Evolutionary conservation across 2,329 filamentous ascomycete genomes (phyloP).

Genomic region (Aspergillus flavus): DNA sequence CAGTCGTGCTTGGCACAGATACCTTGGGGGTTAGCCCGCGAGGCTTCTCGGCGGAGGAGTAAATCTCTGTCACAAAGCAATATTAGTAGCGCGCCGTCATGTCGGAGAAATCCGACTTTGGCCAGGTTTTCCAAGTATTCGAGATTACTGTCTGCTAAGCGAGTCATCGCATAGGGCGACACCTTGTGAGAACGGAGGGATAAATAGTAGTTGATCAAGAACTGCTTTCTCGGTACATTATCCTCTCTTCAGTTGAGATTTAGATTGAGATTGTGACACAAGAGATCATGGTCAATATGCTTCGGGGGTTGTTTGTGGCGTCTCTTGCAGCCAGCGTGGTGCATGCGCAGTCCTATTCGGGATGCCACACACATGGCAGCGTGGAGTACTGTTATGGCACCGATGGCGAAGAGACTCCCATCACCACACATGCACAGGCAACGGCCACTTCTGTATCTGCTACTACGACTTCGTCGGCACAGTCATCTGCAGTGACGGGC

Average conservation of each 20-base stretch:
- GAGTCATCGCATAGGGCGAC: neutral
- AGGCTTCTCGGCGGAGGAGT: neutral
- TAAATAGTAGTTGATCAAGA: conserved; percentile 1
- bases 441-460: conserved; percentile 25
- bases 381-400: conserved; percentile 35
- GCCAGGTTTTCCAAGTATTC: neutral
- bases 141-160: neutral
- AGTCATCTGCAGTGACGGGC: conserved; percentile 53
- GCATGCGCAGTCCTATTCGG: conserved; percentile 21
- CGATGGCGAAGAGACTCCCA: conserved; percentile 31
- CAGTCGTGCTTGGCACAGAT: conserved; percentile 8
- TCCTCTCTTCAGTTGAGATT: neutral
- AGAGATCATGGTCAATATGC: neutral
- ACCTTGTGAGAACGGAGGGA: conserved; percentile 7
- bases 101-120: conserved; percentile 8
- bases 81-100: conserved; percentile 1
- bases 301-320: conserved; percentile 6
- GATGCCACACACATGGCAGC: conserved; percentile 35
- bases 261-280: neutral
- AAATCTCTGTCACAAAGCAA: conserved; percentile 9
- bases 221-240: neutral
- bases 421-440: conserved; percentile 17
- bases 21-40: conserved; percentile 24
- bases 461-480: conserved; percentile 32
- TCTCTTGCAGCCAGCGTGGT: conserved; percentile 4